Conservation (phyloP, 2,329 filamentous ascomycete genomes). For the Lasiodiplodia sp. region DNA sequence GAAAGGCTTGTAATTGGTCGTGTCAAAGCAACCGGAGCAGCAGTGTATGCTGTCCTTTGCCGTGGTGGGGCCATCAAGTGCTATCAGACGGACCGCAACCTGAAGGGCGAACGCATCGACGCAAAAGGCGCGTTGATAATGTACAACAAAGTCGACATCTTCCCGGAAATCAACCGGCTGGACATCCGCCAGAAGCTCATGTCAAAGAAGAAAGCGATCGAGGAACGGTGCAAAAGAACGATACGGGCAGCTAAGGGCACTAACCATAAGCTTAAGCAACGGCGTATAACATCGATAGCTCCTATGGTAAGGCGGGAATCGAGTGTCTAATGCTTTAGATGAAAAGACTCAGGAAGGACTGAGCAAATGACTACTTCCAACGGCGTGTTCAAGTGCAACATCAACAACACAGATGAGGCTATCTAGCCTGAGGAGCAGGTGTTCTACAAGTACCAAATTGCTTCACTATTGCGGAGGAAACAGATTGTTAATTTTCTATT, state of each 20-base stretch:
- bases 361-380: no score
- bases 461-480: no score
- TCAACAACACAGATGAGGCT: no score
- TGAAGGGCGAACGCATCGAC: background rate
- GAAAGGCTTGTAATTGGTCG: background rate
- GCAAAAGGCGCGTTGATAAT: background rate
- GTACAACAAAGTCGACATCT: background rate
- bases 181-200: background rate
- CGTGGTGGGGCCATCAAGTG: background rate
- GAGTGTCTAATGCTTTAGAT: no score
- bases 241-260: background rate
- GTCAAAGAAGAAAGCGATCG: background rate
- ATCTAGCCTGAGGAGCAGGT: no score
- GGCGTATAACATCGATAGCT: no score
- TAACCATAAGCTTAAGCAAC: no score
- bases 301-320: no score
- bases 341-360: no score
- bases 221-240: background rate
- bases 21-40: background rate
- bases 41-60: background rate
- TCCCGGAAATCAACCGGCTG: background rate
- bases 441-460: no score
- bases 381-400: no score
- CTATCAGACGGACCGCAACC: background rate
- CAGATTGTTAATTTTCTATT: no score